Evolutionary conservation across 2,329 filamentous ascomycete genomes (phyloP).

Genomic region (Penicillium sp.): DNA sequence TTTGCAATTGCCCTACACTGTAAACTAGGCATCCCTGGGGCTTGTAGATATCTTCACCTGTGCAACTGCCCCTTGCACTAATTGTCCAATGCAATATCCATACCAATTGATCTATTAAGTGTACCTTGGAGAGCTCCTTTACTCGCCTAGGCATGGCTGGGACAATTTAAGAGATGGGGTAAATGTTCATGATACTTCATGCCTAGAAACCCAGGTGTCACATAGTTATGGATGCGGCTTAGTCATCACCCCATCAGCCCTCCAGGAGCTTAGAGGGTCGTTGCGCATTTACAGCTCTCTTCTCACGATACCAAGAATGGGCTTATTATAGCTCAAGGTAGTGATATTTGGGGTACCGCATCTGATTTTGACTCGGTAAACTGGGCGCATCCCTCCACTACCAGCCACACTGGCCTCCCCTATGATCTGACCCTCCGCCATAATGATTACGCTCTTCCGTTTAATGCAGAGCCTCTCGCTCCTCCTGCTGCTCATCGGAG

Average conservation of each 20-base stretch:
- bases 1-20: no score
- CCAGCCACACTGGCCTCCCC: neutral
- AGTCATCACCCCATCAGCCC: neutral
- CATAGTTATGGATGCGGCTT: neutral
- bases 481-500: conserved; percentile 19
- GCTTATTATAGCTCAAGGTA: conserved; percentile 3
- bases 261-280: neutral
- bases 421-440: conserved; percentile 8
- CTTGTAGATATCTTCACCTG: no score
- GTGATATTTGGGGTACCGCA: neutral
- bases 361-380: neutral
- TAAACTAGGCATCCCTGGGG: no score
- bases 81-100: no score
- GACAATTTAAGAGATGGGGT: no score
- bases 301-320: conserved; percentile 5
- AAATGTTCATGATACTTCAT: neutral
- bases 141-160: no score
- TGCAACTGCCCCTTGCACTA: no score
- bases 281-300: conserved; percentile 1
- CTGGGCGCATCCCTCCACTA: neutral
- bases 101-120: no score
- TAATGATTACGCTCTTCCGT: conserved; percentile 27
- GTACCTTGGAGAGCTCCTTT: no score
- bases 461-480: conserved; percentile 26
- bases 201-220: conserved; percentile 11